Evolutionary conservation across 495 filamentous ascomycete species (phyloP), one percentile per base, ranked within the genome.

Genomic region (Penicillium waksmanii): DNA sequence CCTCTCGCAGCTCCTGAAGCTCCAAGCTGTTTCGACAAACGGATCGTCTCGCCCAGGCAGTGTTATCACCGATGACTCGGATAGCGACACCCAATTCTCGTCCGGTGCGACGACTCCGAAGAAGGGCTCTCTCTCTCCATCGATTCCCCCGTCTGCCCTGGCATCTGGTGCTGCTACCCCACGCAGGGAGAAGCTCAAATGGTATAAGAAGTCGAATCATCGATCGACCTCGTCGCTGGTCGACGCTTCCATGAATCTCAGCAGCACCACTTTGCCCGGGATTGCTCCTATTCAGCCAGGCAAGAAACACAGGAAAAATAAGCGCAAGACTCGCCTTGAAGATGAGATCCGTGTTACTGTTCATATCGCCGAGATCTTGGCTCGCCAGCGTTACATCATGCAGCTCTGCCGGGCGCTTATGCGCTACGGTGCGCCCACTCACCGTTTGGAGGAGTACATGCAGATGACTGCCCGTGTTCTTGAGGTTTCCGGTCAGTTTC

Each of bases 381-480:
- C 85, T 50, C 86, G 93, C 5, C 94, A 98, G 61, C 83, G 85
- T 34, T 97, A 96, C 71, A 86, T 98, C 46, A 79, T 94, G 66
- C 93, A 90, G 67, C 81, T 97, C 25, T 97, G 94, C 67, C 85
- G 85, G 55, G 91, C 91, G 3, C 77, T 97, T 50, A 98, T 98
- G 91, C 80, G 82, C 35, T 93, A 89, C 53, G 90, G 90, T 19
- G 89, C 89, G 1, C 89, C 89, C 4, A 91, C 89, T 1, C 89
- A 92, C 66, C 84, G 89, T 23, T 78, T 92, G n/a, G 89, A 92
- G 69, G 88, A 90, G 64, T 96, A 97, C 70, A 89, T 98, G 88
- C 85, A 83, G 53, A 96, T 93, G 92, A 91, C 91, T 12, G 89
- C 93, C 11, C 83, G 90, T 2, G 92, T 95, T 11, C 83, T 98